Percentiles rank a stretch among this genome's conserved stretches.
Evolutionary conservation across 768 basidiomycete genomes (phyloP).

Genomic region (Rhizopogon roseolus): DNA sequence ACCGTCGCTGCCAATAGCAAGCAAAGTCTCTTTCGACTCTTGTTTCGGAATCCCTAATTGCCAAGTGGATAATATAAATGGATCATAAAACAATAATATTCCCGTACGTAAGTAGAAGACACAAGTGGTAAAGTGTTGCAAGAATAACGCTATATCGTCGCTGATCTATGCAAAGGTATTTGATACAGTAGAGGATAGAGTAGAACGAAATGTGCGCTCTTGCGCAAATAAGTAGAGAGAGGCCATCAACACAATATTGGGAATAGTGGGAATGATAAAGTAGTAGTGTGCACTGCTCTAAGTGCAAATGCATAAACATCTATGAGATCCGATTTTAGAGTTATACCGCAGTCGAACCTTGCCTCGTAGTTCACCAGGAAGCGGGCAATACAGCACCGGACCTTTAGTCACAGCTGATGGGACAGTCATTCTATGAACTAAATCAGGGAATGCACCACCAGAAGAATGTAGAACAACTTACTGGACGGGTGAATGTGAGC

Average conservation of each 20-base stretch:
- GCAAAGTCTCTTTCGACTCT: too few relatives aligned
- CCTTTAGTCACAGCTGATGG: conserved; percentile 43
- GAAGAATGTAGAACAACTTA: conserved; percentile 26
- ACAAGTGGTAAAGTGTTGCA: neutral
- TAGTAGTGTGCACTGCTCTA: conserved; percentile 7
- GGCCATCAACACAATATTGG: neutral
- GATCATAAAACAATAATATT: conserved; percentile 3
- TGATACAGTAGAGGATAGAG: neutral
- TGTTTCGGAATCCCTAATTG: neutral
- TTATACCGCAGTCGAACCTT: neutral
- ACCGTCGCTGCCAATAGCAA: neutral
- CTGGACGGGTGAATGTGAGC: conserved; percentile 68
- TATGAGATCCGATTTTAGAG: neutral
- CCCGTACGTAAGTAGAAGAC: neutral
- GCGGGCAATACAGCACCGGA: neutral
- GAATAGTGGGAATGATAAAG: conserved; percentile 15
- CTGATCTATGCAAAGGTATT: neutral
- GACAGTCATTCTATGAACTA: conserved; percentile 42
- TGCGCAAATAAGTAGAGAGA: neutral
- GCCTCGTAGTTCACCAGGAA: neutral
- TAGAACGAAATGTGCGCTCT: conserved; percentile 14
- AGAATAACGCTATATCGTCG: neutral
- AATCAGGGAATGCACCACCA: neutral
- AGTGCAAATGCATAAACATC: neutral
- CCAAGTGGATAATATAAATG: neutral